Evolutionary conservation across 2,329 filamentous ascomycete genomes (phyloP).

Genomic region (Trichoderma semiorbis): DNA sequence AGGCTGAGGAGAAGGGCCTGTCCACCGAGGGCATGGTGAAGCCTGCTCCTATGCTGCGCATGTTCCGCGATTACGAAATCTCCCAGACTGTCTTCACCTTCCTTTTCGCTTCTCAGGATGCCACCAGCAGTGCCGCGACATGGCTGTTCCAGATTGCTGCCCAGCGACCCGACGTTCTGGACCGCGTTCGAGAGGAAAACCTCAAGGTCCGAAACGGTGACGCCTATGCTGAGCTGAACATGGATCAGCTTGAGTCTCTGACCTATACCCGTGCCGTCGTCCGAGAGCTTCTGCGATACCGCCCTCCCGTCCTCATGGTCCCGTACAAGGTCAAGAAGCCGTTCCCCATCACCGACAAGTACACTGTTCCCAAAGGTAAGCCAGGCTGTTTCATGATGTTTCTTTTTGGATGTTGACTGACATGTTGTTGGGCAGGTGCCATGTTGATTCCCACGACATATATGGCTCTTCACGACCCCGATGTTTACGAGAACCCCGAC

Average conservation of each 20-base stretch:
- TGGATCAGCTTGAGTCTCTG: conserved; percentile 87
- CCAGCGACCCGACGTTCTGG: conserved; percentile 87
- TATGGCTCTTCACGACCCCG: conserved; percentile 84
- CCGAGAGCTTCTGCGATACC: conserved; percentile 86
- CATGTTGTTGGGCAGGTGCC: conserved; percentile 51
- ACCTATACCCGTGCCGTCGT: conserved; percentile 89
- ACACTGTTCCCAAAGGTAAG: conserved; percentile 86
- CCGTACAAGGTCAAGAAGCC: conserved; percentile 93
- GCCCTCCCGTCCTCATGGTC: conserved; percentile 95
- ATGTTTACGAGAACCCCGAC: conserved; percentile 88
- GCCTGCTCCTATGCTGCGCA: conserved; percentile 75
- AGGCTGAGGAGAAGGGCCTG: conserved; percentile 71
- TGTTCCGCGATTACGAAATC: conserved; percentile 89
- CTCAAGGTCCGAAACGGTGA: conserved; percentile 72
- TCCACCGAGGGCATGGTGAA: conserved; percentile 69
- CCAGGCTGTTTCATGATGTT: not conserved
- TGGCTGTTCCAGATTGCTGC: conserved; percentile 96
- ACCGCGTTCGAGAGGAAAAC: conserved; percentile 90
- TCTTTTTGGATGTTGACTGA: conserved; percentile 22
- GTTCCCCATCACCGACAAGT: conserved; percentile 82
- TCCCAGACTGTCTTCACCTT: conserved; percentile 93
- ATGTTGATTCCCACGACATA: conserved; percentile 95
- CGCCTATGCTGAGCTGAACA: conserved; percentile 63
- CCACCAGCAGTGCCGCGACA: conserved; percentile 86
- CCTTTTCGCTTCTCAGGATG: conserved; percentile 95